phyloP scores from a whole-genome alignment of 495 filamentous ascomycete genomes.

The Pyrenula massariospora region DNA sequence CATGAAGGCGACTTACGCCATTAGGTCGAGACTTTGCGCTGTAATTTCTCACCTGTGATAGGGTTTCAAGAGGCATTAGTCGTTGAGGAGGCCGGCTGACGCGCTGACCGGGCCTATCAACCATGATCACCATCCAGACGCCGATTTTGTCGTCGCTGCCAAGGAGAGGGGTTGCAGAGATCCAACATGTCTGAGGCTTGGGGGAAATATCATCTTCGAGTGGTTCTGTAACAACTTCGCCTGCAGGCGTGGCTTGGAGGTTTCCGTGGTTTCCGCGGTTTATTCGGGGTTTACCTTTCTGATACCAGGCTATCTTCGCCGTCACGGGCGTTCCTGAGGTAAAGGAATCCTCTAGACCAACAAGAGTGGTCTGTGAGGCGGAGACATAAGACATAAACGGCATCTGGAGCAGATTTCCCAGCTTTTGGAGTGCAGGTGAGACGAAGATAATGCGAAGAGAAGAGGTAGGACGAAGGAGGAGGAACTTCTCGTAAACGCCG shows the following conservation, averaged over 20 bases:
- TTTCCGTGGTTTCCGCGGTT: not conserved
- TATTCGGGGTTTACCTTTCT: slow-evolving; percentile 6
- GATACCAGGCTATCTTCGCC: slow-evolving; percentile 49
- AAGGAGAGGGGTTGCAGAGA: slow-evolving; percentile 50
- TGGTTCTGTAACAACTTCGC: not conserved
- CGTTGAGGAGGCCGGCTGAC: not conserved
- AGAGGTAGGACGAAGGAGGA: slow-evolving; percentile 49
- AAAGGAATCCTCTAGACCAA: slow-evolving; percentile 43
- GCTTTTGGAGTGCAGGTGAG: slow-evolving; percentile 47
- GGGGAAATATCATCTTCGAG: slow-evolving; percentile 10
- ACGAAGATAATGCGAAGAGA: slow-evolving; percentile 54
- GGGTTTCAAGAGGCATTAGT: not conserved
- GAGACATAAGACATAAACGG: slow-evolving; percentile 47
- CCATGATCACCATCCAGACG: slow-evolving; percentile 54
- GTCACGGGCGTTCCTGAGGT: slow-evolving; percentile 49
- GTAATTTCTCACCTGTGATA: not conserved
- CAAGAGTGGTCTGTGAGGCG: slow-evolving; percentile 33
- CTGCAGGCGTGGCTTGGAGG: slow-evolving; percentile 11
- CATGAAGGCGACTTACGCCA: not conserved
- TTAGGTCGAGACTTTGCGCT: not conserved
- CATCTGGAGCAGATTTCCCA: slow-evolving; percentile 49
- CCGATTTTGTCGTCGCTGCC: slow-evolving; percentile 44
- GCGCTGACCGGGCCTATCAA: slow-evolving; percentile 14
- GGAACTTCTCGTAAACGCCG: slow-evolving; percentile 42
- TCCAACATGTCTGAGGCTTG: slow-evolving; percentile 41